These are phyloP conservation scores for Sporothrix mexicana DNA, from an alignment of 2,329 filamentous ascomycete species.

Conservation along the genomic window DNA sequence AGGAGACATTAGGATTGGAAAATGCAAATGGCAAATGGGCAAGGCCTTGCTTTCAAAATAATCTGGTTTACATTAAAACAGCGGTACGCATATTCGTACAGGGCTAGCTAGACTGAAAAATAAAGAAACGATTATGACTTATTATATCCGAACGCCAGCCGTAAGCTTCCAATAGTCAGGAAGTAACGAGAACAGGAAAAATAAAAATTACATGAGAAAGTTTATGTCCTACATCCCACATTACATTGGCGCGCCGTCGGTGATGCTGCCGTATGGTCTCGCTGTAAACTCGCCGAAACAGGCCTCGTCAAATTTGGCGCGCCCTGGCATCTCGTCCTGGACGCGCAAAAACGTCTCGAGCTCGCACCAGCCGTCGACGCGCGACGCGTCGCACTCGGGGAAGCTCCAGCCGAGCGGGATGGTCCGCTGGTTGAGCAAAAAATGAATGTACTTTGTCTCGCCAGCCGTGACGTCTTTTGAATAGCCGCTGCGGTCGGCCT, in stretches of 20 bases:
- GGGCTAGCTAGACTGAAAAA: conserved; percentile 9
- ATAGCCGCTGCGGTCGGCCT: conserved; percentile 61
- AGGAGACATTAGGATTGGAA: background rate
- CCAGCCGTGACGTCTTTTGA: conserved; percentile 48
- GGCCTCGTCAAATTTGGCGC: conserved; percentile 67
- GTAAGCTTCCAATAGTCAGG: too few species aligned
- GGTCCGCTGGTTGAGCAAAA: conserved; percentile 75
- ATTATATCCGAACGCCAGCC: background rate
- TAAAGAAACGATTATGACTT: conserved; percentile 10
- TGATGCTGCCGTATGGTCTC: conserved; percentile 55
- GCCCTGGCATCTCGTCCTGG: conserved; percentile 62
- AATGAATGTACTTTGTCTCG: conserved; percentile 73
- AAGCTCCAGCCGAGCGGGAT: conserved; percentile 71
- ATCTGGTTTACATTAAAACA: background rate
- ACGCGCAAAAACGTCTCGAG: conserved; percentile 69
- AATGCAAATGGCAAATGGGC: background rate
- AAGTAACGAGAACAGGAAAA: background rate
- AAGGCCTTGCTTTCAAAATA: background rate
- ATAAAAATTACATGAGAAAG: background rate
- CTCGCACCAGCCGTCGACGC: conserved; percentile 80
- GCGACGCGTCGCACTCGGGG: conserved; percentile 62
- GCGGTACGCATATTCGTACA: background rate
- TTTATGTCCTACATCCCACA: background rate
- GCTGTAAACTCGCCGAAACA: conserved; percentile 66
- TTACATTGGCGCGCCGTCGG: conserved; percentile 54